Evolutionary conservation across 257 asterid genomes (phyloP).

Genomic region (Primulina eburnea): DNA sequence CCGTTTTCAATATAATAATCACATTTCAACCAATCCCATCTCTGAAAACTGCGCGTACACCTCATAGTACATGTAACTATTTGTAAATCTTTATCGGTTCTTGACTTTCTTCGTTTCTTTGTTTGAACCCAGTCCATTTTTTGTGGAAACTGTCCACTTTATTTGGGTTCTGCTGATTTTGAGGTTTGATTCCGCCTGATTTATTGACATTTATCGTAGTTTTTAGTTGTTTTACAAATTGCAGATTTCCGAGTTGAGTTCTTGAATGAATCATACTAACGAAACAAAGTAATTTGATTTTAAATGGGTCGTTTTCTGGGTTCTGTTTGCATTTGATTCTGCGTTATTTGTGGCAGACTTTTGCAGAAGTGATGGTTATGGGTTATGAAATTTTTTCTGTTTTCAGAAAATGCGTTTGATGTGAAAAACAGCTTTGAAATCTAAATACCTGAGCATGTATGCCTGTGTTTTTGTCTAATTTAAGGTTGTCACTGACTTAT

Average conservation of each 20-base stretch:
- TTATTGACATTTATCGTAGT: not conserved
- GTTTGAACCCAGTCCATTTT: constrained; percentile 9
- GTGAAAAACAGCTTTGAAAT: not conserved
- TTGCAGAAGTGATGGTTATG: not conserved
- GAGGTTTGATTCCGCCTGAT: constrained; percentile 36
- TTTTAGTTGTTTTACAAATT: not conserved
- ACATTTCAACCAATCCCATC: too few relatives aligned
- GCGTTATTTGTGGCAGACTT: not conserved
- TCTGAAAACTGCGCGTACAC: too few relatives aligned
- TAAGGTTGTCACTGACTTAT: not conserved
- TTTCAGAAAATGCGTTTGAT: not conserved
- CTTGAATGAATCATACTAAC: not conserved
- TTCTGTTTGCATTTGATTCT: not conserved
- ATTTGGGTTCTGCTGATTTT: constrained; percentile 20
- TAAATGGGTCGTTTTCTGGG: not conserved
- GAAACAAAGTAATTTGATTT: not conserved
- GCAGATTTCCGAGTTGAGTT: not conserved
- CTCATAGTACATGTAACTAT: not conserved
- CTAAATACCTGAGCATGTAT: not conserved
- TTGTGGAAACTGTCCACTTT: not conserved
- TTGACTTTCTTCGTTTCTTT: not conserved
- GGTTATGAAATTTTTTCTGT: not conserved
- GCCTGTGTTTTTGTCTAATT: not conserved
- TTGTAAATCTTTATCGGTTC: constrained; percentile 8
- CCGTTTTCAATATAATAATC: too few relatives aligned